These are phyloP conservation scores for Botrytis aclada DNA, from an alignment of 2,329 filamentous ascomycete species.

Conservation along the genomic window DNA sequence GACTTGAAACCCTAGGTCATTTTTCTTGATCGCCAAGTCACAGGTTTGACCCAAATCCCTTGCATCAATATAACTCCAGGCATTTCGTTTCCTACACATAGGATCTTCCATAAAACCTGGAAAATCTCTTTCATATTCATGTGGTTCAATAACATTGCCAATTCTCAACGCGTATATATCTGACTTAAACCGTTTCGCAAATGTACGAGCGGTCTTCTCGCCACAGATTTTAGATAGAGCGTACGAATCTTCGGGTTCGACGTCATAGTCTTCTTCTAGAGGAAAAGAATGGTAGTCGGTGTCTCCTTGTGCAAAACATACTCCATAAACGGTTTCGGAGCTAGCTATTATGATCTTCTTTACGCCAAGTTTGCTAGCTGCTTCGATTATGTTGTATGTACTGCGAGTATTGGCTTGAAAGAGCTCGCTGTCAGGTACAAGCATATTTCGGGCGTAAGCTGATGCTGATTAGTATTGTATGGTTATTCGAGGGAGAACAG, in stretches of 20 bases:
- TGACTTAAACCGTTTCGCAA: neutral
- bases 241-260: constrained; percentile 51
- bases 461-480: constrained; percentile 44
- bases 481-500: constrained; percentile 45
- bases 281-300: constrained; percentile 52
- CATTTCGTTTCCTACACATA: neutral
- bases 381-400: constrained; percentile 62
- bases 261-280: constrained; percentile 53
- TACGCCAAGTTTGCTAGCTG: constrained; percentile 58
- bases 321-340: constrained; percentile 58
- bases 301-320: constrained; percentile 58
- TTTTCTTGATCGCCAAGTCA: neutral
- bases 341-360: constrained; percentile 58
- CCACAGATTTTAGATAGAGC: constrained; percentile 58
- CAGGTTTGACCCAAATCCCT: neutral
- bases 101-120: neutral
- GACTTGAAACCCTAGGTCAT: neutral
- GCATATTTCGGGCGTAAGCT: constrained; percentile 57
- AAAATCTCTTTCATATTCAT: neutral
- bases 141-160: neutral
- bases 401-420: constrained; percentile 54
- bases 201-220: constrained; percentile 50
- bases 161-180: neutral
- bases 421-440: constrained; percentile 58
- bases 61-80: neutral